Conservation (phyloP, 345 rosid genomes). For the Passiflora organensis region DNA sequence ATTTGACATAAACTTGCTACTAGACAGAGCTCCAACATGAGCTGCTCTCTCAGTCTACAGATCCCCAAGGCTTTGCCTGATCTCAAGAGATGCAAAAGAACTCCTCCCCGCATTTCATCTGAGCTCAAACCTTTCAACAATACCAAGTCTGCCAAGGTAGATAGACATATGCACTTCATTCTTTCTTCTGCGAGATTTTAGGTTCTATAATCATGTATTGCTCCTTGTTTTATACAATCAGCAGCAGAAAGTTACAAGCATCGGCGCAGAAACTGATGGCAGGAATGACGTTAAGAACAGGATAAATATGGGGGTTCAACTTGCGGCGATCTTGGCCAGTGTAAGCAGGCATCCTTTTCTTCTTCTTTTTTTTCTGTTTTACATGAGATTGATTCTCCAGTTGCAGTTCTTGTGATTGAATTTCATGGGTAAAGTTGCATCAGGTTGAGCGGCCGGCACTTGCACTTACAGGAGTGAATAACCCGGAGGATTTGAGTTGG, state of each 20-base stretch:
- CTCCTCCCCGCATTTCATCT: conserved; percentile 22
- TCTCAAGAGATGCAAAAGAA: conserved; percentile 24
- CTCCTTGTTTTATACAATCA: not conserved
- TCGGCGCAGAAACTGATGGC: conserved; percentile 15
- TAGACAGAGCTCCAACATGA: conserved; percentile 19
- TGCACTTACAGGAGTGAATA: conserved; percentile 75
- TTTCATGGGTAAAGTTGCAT: not conserved
- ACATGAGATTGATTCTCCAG: not conserved
- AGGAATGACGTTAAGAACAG: conserved; percentile 30
- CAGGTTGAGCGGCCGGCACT: conserved; percentile 71
- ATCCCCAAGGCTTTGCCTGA: conserved; percentile 33
- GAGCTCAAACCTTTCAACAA: conserved; percentile 18
- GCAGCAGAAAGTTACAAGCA: conserved; percentile 26
- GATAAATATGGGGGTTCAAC: conserved; percentile 43
- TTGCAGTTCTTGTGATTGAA: not conserved
- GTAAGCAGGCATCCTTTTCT: conserved; percentile 19
- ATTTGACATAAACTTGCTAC: not conserved
- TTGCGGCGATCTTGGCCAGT: conserved; percentile 49
- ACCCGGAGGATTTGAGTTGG: conserved; percentile 44
- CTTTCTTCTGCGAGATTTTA: not conserved
- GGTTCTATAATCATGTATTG: not conserved
- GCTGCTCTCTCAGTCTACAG: conserved; percentile 32
- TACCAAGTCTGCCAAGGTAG: conserved; percentile 24
- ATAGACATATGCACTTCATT: not conserved
- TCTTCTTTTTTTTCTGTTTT: not conserved